These are phyloP conservation scores for Raphanus sativus DNA, from an alignment of 345 rosid species.

Conservation along the genomic window DNA sequence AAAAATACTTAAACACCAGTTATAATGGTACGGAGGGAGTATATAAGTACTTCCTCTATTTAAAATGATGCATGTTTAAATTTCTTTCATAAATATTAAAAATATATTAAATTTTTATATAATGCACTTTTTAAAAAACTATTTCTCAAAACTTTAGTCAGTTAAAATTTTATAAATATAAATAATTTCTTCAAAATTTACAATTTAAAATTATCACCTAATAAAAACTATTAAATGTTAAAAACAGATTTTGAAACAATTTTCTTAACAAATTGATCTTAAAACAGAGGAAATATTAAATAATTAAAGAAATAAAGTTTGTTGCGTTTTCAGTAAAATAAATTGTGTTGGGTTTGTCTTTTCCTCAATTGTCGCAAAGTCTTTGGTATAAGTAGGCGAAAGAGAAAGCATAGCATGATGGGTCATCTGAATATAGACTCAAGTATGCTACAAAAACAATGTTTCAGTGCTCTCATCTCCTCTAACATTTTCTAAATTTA, in stretches of 20 bases:
- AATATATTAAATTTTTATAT: no score
- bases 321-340: not conserved
- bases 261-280: no score
- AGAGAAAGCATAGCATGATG: slow-evolving; percentile 31
- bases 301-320: not conserved
- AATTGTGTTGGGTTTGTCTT: slow-evolving; percentile 32
- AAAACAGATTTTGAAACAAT: not conserved
- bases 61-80: no score
- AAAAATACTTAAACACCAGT: no score
- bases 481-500: slow-evolving; percentile 16
- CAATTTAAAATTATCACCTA: not conserved
- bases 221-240: no score
- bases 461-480: slow-evolving; percentile 33
- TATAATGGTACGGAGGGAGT: no score
- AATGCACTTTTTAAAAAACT: no score
- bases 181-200: no score
- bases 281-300: not conserved
- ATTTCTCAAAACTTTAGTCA: no score
- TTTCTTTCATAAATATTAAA: no score
- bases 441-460: slow-evolving; percentile 36
- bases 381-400: slow-evolving; percentile 10
- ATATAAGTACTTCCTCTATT: no score
- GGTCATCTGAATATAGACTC: slow-evolving; percentile 25
- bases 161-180: no score
- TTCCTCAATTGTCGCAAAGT: slow-evolving; percentile 33